Conservation (phyloP, 352 stramenopile species). For the Phytophthora ohioensis region DNA sequence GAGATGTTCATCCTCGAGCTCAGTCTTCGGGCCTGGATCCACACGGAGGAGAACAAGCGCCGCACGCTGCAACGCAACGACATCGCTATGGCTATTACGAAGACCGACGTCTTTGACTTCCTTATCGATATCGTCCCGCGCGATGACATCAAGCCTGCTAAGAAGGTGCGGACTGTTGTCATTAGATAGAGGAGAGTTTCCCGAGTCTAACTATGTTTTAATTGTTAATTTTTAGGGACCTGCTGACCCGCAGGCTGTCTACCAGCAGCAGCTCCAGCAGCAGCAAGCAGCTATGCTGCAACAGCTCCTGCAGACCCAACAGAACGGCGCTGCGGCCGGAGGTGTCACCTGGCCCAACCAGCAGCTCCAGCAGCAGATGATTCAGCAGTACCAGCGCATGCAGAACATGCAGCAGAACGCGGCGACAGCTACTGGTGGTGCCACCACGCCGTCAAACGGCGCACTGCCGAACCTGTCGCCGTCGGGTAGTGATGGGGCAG, state of each 20-base stretch:
- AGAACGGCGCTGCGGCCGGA: slow-evolving; percentile 61
- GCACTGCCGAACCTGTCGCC: slow-evolving; percentile 53
- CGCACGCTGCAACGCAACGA: slow-evolving; percentile 92
- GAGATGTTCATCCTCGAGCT: slow-evolving; percentile 96
- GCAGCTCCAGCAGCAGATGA: slow-evolving; percentile 89
- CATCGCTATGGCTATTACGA: slow-evolving; percentile 91
- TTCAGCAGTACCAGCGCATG: slow-evolving; percentile 87
- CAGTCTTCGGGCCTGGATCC: slow-evolving; percentile 88
- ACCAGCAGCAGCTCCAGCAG: slow-evolving; percentile 90
- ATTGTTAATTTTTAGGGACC: slow-evolving; percentile 51
- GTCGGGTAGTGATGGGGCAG: slow-evolving; percentile 49
- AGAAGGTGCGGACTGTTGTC: slow-evolving; percentile 60
- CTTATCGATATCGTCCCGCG: slow-evolving; percentile 93
- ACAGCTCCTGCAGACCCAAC: slow-evolving; percentile 87
- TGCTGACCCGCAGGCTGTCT: slow-evolving; percentile 78
- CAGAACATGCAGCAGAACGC: slow-evolving; percentile 74
- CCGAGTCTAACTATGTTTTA: slow-evolving; percentile 5
- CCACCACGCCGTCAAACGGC: slow-evolving; percentile 32
- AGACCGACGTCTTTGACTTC: slow-evolving; percentile 94
- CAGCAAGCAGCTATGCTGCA: slow-evolving; percentile 90
- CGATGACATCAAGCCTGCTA: slow-evolving; percentile 88
- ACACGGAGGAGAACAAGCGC: slow-evolving; percentile 95
- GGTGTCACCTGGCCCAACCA: slow-evolving; percentile 77
- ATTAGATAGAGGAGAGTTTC: background rate
- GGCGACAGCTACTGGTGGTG: slow-evolving; percentile 9